Base-by-base conservation (phyloP, 2,329 filamentous ascomycete genomes). In the Aureobasidium sp. region DNA sequence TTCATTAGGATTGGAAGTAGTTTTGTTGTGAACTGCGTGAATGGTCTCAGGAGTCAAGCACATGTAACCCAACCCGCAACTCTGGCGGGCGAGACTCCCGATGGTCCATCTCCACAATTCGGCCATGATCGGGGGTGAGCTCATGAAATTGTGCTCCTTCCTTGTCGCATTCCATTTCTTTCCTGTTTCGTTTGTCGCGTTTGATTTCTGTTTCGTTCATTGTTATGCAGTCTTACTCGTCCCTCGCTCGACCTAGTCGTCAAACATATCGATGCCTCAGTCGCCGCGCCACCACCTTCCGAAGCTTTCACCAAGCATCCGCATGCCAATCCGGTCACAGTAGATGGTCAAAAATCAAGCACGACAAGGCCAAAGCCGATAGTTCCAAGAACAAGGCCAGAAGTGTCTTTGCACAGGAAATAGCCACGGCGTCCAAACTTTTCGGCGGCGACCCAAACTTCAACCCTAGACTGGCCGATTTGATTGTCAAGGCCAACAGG, bases 341-440 rank as follows among this genome's bases (percentile, higher is more conserved):
- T 75, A 89, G 91, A 73, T 99, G 94, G 94, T 91, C 91, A 63
- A 96, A 94, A 71, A 97, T 97, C 77, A 90, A 88, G 72, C 94
- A 97, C 75, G 91, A 94, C 74, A 99, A 99, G 76, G 91, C 88
- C 57, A 90, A 87, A 65, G 88, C 87, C 63, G 94, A 99, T 74
- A 82, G 82, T 63, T 87, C 87, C 68, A 96, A 92, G 76, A 90
- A 86, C 75, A 82, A 82, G 47, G 81, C 87, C 68, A 87, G 91
- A 34, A 84, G 82, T 51, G 74, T 80, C 48, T 83, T 95, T 68
- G 82, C 87, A 26, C 87, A 89, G 67, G 84, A 88, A 64, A 87
- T 97, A 62, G 84, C 87, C 55, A 82, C 87, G 64, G 87, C 87
- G 63, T 90, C 90, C 1, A 91, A 89, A 77, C 87, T 93, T 71